Base-by-base conservation (phyloP, 805 yeast genomes). In the Isabelozyma pseudorhagii region DNA sequence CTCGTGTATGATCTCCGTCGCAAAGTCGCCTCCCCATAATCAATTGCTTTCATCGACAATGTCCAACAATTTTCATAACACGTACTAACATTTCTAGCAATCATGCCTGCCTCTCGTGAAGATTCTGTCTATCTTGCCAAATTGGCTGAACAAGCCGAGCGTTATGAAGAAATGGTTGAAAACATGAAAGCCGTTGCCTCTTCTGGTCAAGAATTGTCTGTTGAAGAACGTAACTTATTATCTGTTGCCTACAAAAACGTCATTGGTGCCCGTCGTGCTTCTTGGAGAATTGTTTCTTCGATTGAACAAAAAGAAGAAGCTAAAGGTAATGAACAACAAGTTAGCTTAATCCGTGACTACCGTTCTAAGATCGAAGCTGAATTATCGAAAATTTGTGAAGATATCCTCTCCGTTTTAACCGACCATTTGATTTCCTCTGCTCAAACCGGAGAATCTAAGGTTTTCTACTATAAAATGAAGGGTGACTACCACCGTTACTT, bases 401-500 rank as follows among this genome's bases (percentile, higher is more conserved):
- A 92, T 71, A 92, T 94, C 65, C 79, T 94, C 66, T 78, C 85
- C 40, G 97, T 93, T 54, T 82, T 94, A 69, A 85, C 90, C 58
- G 81, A 88, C 64, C 96, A 91, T 73, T 85, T 93, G 73, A 90
- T 93, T 65, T 92, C 97, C 60, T 80, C 93, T 55, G 97, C 98
- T 55, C 89, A 87, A 69, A 84, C 96, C 58, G 97, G 97, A 66
- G 99, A 94, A 78, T 91, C 97, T 46, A 91, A 93, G 81, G 98
- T 93, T 50, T 93, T 93, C 76, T 93, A 93, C 82, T 91, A 89
- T 80, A 93, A 93, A 83, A 93, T 93, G 98, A 93, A 93, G 80
- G 99, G 98, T 81, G 99, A 93, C 75, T 93, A 93, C 81, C 96
- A 92, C 81, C 96, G 99, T 81, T 93, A 93, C 76, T 82, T 93